Base-by-base conservation (phyloP, 2,329 filamentous ascomycete species). In the Hymenoscyphus fructigenus region DNA sequence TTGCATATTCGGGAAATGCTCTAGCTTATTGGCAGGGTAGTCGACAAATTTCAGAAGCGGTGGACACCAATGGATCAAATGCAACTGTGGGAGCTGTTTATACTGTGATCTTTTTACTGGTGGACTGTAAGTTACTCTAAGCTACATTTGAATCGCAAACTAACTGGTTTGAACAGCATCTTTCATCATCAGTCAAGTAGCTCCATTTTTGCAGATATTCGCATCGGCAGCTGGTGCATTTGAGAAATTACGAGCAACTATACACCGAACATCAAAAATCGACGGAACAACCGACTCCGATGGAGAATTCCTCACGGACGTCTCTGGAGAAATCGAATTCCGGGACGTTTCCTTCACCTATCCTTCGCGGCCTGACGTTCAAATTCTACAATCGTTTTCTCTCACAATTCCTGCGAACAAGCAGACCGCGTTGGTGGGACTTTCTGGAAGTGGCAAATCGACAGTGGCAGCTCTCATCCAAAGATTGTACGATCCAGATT, bases 161-260 rank as follows among this genome's bases (percentile, higher is more conserved):
- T 68, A 41, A 66, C 57, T 56, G 26, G 20, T 59, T 15, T 38
- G 29, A 20, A 29, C 56, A 72, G 70, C 69, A 36, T 67, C 85
- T 9, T 84, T 90, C 59, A 82, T 89, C 38, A 79, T 90, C 28
- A 85, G 87, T 34, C 82, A 83, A 61, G 85, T 89, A 59, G 86
- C 86, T 0, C 88, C 88, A 0, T 82, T 89, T 59, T 76, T 90
- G 15, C 85, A 87, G 15, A 82, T 87, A 12, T 84, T 90, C 36
- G 83, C 84, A 1, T 79, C 82, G 36, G 86, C 87, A 0, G 81
- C 85, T 1, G 80, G 84, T 1, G 77, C 87, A 0, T 91, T 84
- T 69, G 76, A 83, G 63, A 85, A 87, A 59, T 76, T 91, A 5
- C 44, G 59, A 5, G 62, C 59, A 38, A 66, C 66, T n/a, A 70